Base-by-base conservation (phyloP, 2,329 filamentous ascomycete species). In the Falciphora oryzae region DNA sequence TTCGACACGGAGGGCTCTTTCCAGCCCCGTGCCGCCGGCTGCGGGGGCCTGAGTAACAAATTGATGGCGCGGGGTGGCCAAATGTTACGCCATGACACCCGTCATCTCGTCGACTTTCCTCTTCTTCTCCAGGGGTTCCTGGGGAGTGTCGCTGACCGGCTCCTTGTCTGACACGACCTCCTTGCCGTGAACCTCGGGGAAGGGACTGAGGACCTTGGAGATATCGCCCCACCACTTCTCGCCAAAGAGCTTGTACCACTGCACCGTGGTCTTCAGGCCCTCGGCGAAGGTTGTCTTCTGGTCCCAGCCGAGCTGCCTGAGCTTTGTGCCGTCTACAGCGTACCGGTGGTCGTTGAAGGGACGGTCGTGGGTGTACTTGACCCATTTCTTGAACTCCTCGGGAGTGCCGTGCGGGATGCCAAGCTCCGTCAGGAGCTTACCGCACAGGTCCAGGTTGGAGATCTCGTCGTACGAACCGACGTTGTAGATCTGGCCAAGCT, bases 311-410 rank as follows among this genome's bases (percentile, higher is more conserved):
- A 92, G 79, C 67, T 81, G 76, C 56, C 83, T 78, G 68, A 92
- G 80, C 75, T 91, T 91, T 63, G 82, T 84, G 44, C 85, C 88
- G 72, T 92, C 87, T 2, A 91, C 86, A 14, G 88, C 88, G 71
- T 92, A 92, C 53, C 89, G 81, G 71, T 86, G 83, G 74, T 92
- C 89, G 75, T 92, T 92, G 78, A 90, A 94, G 0, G 90, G 91
- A 27, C 91, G 83, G 76, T 95, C 91, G 68, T 88, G 83, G 2
- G 89, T 92, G 75, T 91, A 89, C 74, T 89, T 86, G 70, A 93
- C 84, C 83, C 87, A 90, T 70, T 82, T 82, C 65, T 82, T 79
- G 64, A 88, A 80, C 63, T 87, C 81, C 65, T 83, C 80, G 35
- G 78, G 74, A 4, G 77, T 78, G 25, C 79, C 76, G 66, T 83